These are phyloP conservation scores for Rhodotorula sp. DNA, from an alignment of 1,284 basidiomycete species.

Conservation along the genomic window DNA sequence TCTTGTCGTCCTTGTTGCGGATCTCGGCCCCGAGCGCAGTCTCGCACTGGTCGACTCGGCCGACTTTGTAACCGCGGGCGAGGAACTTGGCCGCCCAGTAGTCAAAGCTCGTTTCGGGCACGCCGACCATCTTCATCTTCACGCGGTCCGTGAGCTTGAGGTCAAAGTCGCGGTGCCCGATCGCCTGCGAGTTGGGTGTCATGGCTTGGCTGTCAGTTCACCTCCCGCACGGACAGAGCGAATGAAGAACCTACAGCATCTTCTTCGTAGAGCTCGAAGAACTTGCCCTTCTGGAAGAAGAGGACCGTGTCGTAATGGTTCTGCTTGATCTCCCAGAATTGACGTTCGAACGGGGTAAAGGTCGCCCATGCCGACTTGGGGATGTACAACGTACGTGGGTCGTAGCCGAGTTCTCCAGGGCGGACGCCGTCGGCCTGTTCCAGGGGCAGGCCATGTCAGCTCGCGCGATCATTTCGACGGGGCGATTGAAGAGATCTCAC, in stretches of 20 bases:
- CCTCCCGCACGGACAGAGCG: no score
- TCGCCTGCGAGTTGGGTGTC: constrained; percentile 48
- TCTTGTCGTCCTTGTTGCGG: constrained; percentile 48
- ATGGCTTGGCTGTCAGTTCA: no score
- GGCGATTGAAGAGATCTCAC: constrained; percentile 49
- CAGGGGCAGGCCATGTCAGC: background rate
- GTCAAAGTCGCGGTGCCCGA: constrained; percentile 88
- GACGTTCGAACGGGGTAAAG: constrained; percentile 95
- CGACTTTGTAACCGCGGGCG: constrained; percentile 55
- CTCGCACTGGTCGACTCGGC: constrained; percentile 94
- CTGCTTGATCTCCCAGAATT: constrained; percentile 98
- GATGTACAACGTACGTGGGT: constrained; percentile 82
- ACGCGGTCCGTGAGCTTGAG: constrained; percentile 85
- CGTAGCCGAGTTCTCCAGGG: constrained; percentile 83
- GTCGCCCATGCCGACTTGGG: constrained; percentile 73
- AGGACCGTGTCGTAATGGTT: constrained; percentile 68
- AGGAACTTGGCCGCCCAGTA: constrained; percentile 73
- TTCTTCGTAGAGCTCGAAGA: constrained; percentile 69
- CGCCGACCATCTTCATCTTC: constrained; percentile 98
- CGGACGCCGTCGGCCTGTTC: constrained; percentile 74
- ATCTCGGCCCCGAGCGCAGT: constrained; percentile 70
- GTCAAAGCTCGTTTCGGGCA: constrained; percentile 91
- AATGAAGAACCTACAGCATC: constrained; percentile 60
- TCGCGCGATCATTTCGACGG: background rate
- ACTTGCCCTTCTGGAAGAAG: constrained; percentile 93